Percentiles rank a stretch among this genome's conserved stretches.
phyloP scores from a whole-genome alignment of 2,329 filamentous ascomycete genomes.

The Phoma sp. region DNA sequence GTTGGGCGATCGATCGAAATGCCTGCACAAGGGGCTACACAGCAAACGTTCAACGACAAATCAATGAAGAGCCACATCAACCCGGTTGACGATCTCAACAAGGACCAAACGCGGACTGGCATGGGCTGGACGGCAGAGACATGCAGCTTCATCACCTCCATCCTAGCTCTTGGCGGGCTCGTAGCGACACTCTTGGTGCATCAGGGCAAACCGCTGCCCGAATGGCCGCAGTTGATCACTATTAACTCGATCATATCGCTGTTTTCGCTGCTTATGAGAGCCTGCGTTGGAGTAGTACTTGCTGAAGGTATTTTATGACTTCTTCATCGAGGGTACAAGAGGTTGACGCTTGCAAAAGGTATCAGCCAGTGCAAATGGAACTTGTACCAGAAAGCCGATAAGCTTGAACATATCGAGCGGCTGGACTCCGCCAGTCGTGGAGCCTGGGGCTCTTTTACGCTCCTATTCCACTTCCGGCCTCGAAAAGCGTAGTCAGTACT shows the following conservation, averaged over 20 bases:
- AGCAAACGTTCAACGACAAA: neutral
- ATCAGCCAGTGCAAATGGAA: slow-evolving; percentile 24
- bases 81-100: neutral
- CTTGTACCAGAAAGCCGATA: slow-evolving; percentile 13
- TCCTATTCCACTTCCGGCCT: neutral
- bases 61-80: too few species aligned
- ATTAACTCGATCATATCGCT: slow-evolving; percentile 5
- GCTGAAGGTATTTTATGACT: slow-evolving; percentile 14
- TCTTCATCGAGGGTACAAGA: neutral
- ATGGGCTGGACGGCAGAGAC: slow-evolving; percentile 2
- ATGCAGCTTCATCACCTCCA: slow-evolving; percentile 3
- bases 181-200: neutral
- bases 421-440: slow-evolving; percentile 22
- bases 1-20: neutral
- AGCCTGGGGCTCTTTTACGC: slow-evolving; percentile 16
- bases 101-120: neutral
- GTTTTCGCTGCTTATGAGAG: neutral
- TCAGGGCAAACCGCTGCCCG: slow-evolving; percentile 3
- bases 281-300: slow-evolving; percentile 10
- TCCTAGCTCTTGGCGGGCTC: neutral
- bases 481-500: neutral
- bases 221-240: slow-evolving; percentile 2
- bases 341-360: neutral
- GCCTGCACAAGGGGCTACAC: neutral
- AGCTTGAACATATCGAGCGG: slow-evolving; percentile 13